phyloP scores from a whole-genome alignment of 192 early-diverging fungal genomes.

The Kappamyces sp. region DNA sequence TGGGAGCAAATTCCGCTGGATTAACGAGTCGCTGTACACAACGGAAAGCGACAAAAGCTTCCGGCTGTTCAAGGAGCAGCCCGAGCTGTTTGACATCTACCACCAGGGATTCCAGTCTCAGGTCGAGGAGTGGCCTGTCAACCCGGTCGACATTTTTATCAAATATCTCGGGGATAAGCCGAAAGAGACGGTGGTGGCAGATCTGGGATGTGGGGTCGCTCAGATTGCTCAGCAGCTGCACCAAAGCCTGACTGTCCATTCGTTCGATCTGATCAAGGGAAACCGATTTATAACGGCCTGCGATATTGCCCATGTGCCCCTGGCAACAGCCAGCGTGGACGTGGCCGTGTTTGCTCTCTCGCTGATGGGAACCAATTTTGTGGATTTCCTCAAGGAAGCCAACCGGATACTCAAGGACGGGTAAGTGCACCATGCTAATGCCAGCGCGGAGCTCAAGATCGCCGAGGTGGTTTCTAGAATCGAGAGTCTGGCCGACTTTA shows the following conservation, averaged over 20 bases:
- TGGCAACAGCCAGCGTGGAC: constrained; percentile 62
- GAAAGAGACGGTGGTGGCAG: constrained; percentile 64
- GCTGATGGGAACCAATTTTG: constrained; percentile 96
- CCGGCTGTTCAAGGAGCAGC: constrained; percentile 71
- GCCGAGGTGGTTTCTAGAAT: constrained; percentile 93
- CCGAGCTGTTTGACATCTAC: constrained; percentile 90
- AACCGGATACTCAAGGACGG: constrained; percentile 71
- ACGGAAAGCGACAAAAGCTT: constrained; percentile 68
- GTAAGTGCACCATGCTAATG: constrained; percentile 37
- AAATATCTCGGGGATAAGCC: constrained; percentile 46
- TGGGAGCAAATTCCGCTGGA: constrained; percentile 56
- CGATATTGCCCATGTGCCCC: constrained; percentile 81
- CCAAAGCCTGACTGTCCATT: constrained; percentile 47
- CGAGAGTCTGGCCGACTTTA: constrained; percentile 70
- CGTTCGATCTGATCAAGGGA: constrained; percentile 83
- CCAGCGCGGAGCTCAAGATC: constrained; percentile 83
- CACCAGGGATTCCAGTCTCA: constrained; percentile 91
- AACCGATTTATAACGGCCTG: constrained; percentile 79
- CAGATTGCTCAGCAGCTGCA: constrained; percentile 67
- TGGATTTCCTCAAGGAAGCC: constrained; percentile 87
- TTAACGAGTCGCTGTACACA: constrained; percentile 96
- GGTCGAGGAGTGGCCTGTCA: constrained; percentile 86
- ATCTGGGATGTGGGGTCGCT: constrained; percentile 96
- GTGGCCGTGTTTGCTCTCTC: constrained; percentile 86
- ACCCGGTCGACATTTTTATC: constrained; percentile 87